Evolutionary conservation across 306 rosid species (phyloP), one percentile per base, ranked within the genome.

Genomic region (Benincasa hispida): DNA sequence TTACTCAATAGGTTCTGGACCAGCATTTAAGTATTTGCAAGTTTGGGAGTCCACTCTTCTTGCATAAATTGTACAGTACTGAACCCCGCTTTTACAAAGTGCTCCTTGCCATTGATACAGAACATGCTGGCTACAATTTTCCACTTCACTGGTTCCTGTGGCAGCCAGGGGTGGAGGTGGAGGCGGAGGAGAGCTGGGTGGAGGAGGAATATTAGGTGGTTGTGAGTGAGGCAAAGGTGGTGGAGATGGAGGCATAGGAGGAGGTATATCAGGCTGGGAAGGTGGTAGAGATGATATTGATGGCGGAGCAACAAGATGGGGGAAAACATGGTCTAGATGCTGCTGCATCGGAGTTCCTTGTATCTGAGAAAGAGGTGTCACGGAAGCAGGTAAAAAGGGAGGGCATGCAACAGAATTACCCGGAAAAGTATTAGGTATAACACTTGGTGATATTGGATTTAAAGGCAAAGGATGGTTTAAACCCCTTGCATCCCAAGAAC

Each of bases 41-140:
- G 85, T 79, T 81, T 87, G 77, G 47, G 98, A 91, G 72, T 86
- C 95, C 81, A 82, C 89, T 83, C 89, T 83, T 47, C 82, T 77
- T 37, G 98, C 93, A 84, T 84, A 83, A 79, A 94, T 83, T 60
- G 95, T 84, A 83, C 98, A 90, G 87, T 94, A 94, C 78, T 78
- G 96, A 85, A 91, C 89, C 78, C 97, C 98, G 41, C 98, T 94
- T 89, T 94, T 94, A 81, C 97, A 89, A 21, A 94, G 78, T 73
- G 78, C 47, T 32, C 98, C 98, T 87, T 86, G 93, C 98, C 98
- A 94, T 51, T 86, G 90, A 78, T 85, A 83, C 72, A 81, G 93
- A 24, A 19, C 74, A 69, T 62, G 32, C 72, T 85, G 89, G 69
- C 81, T 88, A 8, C 87, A 81, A 84, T 59, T 81, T 79, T 87